A percentile compares a stretch with the other conserved stretches of the same genome.
phyloP scores from a whole-genome alignment of 2,329 filamentous ascomycete genomes.

The Leptosphaerulina australis region DNA sequence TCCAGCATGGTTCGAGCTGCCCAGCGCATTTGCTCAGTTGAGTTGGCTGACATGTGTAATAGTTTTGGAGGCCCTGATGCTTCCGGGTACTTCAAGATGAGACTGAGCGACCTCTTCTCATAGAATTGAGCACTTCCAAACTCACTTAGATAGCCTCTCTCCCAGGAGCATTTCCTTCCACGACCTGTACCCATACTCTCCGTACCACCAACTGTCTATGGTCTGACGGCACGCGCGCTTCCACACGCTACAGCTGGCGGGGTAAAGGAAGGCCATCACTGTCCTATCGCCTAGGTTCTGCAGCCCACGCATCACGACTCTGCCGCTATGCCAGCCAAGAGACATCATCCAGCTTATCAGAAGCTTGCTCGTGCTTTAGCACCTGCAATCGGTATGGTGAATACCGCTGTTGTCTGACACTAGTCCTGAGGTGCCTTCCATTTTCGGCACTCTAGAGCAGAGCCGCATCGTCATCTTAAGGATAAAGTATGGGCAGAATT shows the following conservation, averaged over 20 bases:
- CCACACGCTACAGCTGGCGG: slow-evolving; percentile 29
- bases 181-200: background rate
- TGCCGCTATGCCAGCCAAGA: slow-evolving; percentile 28
- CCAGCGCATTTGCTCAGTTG: slow-evolving; percentile 19
- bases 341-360: slow-evolving; percentile 40
- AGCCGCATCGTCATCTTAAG: slow-evolving; percentile 36
- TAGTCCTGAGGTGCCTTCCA: slow-evolving; percentile 18
- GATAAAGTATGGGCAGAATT: slow-evolving; percentile 34
- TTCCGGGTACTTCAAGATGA: background rate
- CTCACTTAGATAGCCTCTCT: background rate
- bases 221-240: slow-evolving; percentile 19
- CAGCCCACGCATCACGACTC: slow-evolving; percentile 34
- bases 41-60: slow-evolving; percentile 23
- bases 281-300: slow-evolving; percentile 33
- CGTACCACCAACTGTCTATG: slow-evolving; percentile 1
- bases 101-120: background rate
- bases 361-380: slow-evolving; percentile 25
- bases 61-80: slow-evolving; percentile 16
- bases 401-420: slow-evolving; percentile 37
- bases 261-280: slow-evolving; percentile 32
- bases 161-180: background rate
- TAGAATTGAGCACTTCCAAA: background rate
- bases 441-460: slow-evolving; percentile 28
- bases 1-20: slow-evolving; percentile 25
- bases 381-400: slow-evolving; percentile 22